Evolutionary conservation across 1,284 basidiomycete genomes (phyloP).

Genomic region (Termitomyces sp.): DNA sequence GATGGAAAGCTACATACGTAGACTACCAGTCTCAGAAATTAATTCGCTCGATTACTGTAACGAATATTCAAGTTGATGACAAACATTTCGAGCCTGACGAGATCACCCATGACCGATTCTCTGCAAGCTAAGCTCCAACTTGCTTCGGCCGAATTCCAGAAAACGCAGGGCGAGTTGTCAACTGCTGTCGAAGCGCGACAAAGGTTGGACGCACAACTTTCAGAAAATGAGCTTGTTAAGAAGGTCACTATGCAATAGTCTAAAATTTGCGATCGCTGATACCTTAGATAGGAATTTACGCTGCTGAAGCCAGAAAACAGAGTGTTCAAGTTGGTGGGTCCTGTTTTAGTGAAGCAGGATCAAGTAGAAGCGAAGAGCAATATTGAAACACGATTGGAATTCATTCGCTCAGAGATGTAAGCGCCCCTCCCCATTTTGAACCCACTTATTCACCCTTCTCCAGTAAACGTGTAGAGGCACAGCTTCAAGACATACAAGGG

Average conservation of each 20-base stretch:
- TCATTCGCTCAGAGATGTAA: conserved; percentile 88
- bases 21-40: neutral
- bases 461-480: conserved; percentile 78
- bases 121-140: conserved; percentile 56
- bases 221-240: conserved; percentile 90
- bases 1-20: neutral
- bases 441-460: conserved; percentile 2
- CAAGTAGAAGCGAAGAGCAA: conserved; percentile 84
- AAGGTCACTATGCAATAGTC: conserved; percentile 49
- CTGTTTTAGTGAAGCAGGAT: conserved; percentile 89
- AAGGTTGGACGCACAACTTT: conserved; percentile 81
- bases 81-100: neutral
- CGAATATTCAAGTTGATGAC: neutral
- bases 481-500: conserved; percentile 71
- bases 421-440: conserved; percentile 24
- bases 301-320: conserved; percentile 71
- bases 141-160: conserved; percentile 72
- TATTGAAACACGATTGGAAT: conserved; percentile 89
- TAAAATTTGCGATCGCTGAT: conserved; percentile 2
- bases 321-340: conserved; percentile 91
- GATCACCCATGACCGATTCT: conserved; percentile 31
- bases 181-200: conserved; percentile 75
- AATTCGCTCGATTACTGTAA: neutral
- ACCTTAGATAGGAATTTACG: conserved; percentile 72
- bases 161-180: conserved; percentile 71